A percentile compares a stretch with the other conserved stretches of the same genome.
These are phyloP conservation scores for Knoxdaviesia capensis DNA, from an alignment of 2,329 filamentous ascomycete genomes.

Conservation along the genomic window DNA sequence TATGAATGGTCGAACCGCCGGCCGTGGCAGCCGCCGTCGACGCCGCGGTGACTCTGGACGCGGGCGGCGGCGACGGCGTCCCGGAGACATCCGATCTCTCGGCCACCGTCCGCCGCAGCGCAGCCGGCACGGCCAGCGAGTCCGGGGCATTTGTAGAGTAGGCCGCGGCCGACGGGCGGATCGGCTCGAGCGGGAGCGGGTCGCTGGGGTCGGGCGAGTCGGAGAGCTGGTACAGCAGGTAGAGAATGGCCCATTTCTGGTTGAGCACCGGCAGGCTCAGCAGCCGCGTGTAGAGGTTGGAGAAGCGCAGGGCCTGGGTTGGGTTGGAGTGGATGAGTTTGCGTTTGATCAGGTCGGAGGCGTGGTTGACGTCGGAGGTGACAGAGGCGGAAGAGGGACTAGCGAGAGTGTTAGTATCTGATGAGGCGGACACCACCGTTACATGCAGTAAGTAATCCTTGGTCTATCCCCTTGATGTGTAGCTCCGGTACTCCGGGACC, in stretches of 20 bases:
- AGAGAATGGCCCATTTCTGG: constrained; percentile 93
- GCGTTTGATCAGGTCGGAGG: constrained; percentile 78
- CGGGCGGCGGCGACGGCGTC: too few species aligned
- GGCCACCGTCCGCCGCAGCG: too few species aligned
- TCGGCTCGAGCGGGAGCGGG: constrained; percentile 23
- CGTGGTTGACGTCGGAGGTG: constrained; percentile 67
- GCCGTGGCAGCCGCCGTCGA: too few species aligned
- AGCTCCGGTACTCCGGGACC: too few species aligned
- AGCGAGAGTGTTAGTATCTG: background rate
- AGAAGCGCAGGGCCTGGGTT: constrained; percentile 64
- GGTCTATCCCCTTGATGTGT: too few species aligned
- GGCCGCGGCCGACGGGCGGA: constrained; percentile 9
- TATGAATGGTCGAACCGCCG: too few species aligned
- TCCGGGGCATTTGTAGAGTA: too few species aligned
- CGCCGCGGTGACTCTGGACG: too few species aligned
- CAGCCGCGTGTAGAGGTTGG: constrained; percentile 76
- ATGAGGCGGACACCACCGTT: too few species aligned
- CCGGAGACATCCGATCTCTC: too few species aligned
- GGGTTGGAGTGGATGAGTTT: constrained; percentile 63
- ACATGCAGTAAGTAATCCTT: background rate
- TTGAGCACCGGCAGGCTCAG: constrained; percentile 80
- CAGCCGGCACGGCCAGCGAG: too few species aligned
- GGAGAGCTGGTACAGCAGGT: constrained; percentile 68
- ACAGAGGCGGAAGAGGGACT: constrained; percentile 32
- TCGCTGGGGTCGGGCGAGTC: constrained; percentile 41